phyloP scores from a whole-genome alignment of 495 filamentous ascomycete species.

The Aspergillus panamensis region DNA sequence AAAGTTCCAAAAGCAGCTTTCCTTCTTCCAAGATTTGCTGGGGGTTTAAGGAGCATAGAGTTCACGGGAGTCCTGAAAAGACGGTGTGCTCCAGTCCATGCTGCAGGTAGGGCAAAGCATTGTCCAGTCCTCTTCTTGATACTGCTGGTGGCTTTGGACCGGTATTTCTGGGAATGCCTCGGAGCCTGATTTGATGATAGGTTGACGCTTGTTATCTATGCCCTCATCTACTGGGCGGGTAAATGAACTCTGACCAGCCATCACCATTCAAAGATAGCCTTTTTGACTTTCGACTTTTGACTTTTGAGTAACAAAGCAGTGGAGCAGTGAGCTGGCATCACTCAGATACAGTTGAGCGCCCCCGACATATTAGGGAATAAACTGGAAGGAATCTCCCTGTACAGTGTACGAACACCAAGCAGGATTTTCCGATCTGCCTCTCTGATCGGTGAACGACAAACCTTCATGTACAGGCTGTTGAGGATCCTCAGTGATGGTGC shows the following conservation, averaged over 20 bases:
- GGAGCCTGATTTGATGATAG: not conserved
- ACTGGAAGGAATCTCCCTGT: not conserved
- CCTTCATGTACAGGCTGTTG: not conserved
- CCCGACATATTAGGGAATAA: not conserved
- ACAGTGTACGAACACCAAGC: not conserved
- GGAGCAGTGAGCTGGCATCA: conserved; percentile 1
- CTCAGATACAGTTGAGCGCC: not conserved
- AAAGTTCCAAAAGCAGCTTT: not conserved
- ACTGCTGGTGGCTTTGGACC: not conserved
- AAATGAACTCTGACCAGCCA: not conserved
- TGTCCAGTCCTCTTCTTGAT: not conserved
- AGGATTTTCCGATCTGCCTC: not conserved
- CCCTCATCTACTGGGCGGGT: not conserved
- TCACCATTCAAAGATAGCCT: too few species aligned
- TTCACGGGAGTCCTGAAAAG: not conserved
- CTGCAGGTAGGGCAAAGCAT: not conserved
- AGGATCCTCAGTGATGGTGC: not conserved
- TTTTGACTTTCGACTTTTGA: too few species aligned
- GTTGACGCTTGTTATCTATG: not conserved
- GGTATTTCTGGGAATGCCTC: not conserved
- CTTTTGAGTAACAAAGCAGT: not conserved
- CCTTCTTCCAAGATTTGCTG: not conserved
- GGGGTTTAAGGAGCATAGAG: not conserved
- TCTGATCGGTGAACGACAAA: not conserved
- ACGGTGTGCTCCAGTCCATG: conserved; percentile 1